These are phyloP conservation scores for Malassezia sp. DNA, from an alignment of 1,284 basidiomycete species.

Conservation along the genomic window DNA sequence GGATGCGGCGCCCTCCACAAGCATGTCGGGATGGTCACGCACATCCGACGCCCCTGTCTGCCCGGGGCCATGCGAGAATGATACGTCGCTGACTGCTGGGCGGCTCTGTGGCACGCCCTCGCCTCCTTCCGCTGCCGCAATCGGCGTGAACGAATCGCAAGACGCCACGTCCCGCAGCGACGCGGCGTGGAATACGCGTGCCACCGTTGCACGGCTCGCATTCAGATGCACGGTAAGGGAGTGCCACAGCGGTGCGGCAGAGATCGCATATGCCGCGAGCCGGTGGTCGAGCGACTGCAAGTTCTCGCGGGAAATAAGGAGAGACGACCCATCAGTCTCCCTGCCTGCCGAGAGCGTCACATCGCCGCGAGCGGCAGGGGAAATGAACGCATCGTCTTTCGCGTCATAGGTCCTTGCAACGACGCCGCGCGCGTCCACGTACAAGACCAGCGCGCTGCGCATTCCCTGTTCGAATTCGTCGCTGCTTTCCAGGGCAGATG, in stretches of 20 bases:
- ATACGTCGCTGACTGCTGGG: not conserved
- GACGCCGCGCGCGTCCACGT: not conserved
- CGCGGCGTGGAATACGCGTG: conserved; percentile 4
- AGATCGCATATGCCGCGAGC: conserved; percentile 9
- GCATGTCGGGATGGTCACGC: not conserved
- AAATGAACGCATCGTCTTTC: not conserved
- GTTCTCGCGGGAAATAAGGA: conserved; percentile 8
- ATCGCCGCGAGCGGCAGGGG: not conserved
- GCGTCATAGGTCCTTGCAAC: conserved; percentile 6
- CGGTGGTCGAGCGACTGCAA: conserved; percentile 3
- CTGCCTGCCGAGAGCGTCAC: not conserved
- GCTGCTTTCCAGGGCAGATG: no score
- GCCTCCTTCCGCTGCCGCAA: not conserved
- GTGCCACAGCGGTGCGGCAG: not conserved
- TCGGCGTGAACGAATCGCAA: conserved; percentile 13
- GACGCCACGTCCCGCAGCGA: not conserved
- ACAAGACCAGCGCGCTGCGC: conserved; percentile 5
- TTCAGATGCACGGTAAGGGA: not conserved
- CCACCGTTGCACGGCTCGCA: not conserved
- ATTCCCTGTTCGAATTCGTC: conserved; percentile 1
- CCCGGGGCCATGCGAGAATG: not conserved
- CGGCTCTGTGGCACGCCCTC: not conserved
- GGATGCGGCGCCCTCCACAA: conserved; percentile 1
- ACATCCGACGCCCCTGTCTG: not conserved
- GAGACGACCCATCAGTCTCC: not conserved